Percentiles rank a stretch among this genome's conserved stretches.
Conservation (phyloP, 805 yeast genomes). For the Metschnikowia lachancei region DNA sequence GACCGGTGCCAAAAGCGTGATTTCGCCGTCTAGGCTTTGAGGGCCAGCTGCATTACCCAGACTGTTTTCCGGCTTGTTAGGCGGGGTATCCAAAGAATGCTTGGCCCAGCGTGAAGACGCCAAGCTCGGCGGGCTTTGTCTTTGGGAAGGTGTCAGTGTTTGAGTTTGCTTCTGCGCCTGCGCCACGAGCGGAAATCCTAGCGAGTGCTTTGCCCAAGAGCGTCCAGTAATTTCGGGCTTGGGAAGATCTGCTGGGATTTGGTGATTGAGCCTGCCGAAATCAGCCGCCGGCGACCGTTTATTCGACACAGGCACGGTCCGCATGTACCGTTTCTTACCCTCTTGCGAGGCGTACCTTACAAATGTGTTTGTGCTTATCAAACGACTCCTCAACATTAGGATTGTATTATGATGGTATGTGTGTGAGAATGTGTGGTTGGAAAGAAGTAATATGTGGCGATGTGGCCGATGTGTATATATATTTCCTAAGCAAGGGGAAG, state of each 20-base stretch:
- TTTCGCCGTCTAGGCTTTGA: slow-evolving; percentile 3
- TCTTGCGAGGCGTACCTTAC: slow-evolving; percentile 18
- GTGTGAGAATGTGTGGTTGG: background rate
- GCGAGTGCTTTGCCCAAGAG: slow-evolving; percentile 14
- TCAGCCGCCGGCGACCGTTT: slow-evolving; percentile 15
- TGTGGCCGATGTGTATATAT: too few species aligned
- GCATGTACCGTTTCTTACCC: slow-evolving; percentile 26
- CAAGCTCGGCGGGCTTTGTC: background rate
- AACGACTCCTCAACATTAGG: slow-evolving; percentile 14
- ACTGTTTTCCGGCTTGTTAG: background rate
- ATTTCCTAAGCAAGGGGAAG: background rate
- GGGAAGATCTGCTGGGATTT: slow-evolving; percentile 12
- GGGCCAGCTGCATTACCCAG: background rate
- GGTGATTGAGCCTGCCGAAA: slow-evolving; percentile 12
- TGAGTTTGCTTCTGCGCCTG: slow-evolving; percentile 2
- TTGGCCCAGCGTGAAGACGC: slow-evolving; percentile 31
- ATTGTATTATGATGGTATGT: background rate
- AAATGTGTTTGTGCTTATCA: slow-evolving; percentile 12
- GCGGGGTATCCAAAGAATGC: slow-evolving; percentile 20
- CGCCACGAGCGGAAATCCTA: slow-evolving; percentile 5
- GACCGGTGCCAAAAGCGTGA: slow-evolving; percentile 11
- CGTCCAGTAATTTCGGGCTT: slow-evolving; percentile 4
- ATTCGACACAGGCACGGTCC: slow-evolving; percentile 24
- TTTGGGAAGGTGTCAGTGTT: background rate
- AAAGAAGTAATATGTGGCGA: too few species aligned